Evolutionary conservation across 176 grass and related monocot genomes (phyloP).

Genomic region (Canna indica): DNA sequence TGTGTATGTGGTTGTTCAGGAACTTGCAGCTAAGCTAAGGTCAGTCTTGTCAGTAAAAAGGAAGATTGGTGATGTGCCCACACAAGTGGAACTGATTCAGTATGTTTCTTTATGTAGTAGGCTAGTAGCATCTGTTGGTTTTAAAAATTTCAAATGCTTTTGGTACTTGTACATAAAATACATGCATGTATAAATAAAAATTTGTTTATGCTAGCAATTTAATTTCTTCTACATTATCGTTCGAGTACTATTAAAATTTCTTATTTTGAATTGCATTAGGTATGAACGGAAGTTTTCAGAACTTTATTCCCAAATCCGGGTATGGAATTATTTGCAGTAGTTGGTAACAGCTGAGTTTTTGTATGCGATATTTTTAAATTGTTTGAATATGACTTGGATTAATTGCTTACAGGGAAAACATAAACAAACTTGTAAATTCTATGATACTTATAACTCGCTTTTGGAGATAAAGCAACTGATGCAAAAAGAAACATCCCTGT

Average conservation of each 20-base stretch:
- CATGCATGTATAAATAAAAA: background rate
- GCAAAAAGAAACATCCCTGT: slow-evolving; percentile 19
- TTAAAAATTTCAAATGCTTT: background rate
- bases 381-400: background rate
- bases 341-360: background rate
- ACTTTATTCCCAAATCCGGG: slow-evolving; percentile 20
- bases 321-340: background rate
- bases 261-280: slow-evolving; percentile 11
- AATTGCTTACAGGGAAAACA: slow-evolving; percentile 11
- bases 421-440: slow-evolving; percentile 7
- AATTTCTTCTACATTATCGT: background rate
- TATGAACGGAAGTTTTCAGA: slow-evolving; percentile 20
- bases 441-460: slow-evolving; percentile 19
- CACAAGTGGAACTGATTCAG: slow-evolving; percentile 20
- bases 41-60: slow-evolving; percentile 9
- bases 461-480: slow-evolving; percentile 24
- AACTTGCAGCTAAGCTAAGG: slow-evolving; percentile 20
- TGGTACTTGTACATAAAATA: background rate
- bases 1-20: slow-evolving; percentile 1
- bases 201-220: background rate
- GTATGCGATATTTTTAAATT: background rate
- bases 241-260: background rate
- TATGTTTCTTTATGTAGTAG: slow-evolving; percentile 8
- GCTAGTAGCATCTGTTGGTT: background rate
- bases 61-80: slow-evolving; percentile 14